Base-by-base conservation (phyloP, 345 rosid genomes). In the Rhizophora apiculata region DNA sequence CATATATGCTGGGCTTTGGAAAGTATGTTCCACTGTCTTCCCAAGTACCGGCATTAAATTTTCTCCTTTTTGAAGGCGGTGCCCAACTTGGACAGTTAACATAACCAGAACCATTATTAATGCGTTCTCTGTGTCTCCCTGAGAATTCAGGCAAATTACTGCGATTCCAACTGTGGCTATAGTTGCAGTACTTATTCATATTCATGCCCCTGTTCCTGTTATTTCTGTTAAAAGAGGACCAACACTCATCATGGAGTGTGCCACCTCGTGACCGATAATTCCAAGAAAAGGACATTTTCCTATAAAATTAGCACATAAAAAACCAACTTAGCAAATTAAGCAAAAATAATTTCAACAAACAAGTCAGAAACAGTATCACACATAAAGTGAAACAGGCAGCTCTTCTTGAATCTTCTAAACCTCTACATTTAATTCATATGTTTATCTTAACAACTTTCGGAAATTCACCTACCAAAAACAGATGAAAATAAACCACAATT, bases 11-110 rank as follows among this genome's bases (percentile, higher is more conserved):
- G 8, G 74, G 70, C 16, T 71, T 69, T n/a, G 37, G 48, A 71
- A 62, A 78, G 54, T 73, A 70, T 49, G 74, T 78, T 46, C 81
- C 72, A 54, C 63, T 60, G 54, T 75, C 83, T 72, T 78, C 90
- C 86, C 86, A 84, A 22, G 84, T 60, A 30, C 79, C 74, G 61
- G 82, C 54, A 43, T 88, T 81, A 65, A 80, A 82, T 74, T 82
- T 89, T 64, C 96, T 85, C 78, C 91, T 83, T 68, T 89, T 89
- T 29, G 72, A 29, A 29, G 88, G 75, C 0, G 84, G 89, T 3
- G 80, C 85, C 37, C 67, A 73, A 60, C 55, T 79, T 6, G 77
- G 64, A 62, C 68, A 76, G 69, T 83, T 78, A 56, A 67, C 64
- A 73, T 73, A 71, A 59, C 76, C 58, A 29, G 72, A 69, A 67